These are phyloP conservation scores for Mrakia hoshinonis DNA, from an alignment of 768 basidiomycete genomes.

Conservation along the genomic window DNA sequence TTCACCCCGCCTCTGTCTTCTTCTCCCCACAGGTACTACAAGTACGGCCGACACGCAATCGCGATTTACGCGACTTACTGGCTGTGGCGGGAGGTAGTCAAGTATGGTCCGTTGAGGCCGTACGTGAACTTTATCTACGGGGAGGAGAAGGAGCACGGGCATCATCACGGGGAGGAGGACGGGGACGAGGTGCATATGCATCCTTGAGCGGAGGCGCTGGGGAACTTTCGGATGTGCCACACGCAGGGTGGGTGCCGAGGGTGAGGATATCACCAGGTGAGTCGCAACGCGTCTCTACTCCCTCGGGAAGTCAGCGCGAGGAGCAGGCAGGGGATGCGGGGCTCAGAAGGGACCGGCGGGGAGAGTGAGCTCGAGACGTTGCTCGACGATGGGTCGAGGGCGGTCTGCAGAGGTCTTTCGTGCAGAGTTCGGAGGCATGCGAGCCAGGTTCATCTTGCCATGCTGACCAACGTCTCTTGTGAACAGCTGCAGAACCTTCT, in stretches of 20 bases:
- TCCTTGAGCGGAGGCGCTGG: neutral
- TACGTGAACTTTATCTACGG: constrained; percentile 5
- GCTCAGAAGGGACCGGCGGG: too few species aligned
- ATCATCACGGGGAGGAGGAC: neutral
- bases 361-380: too few species aligned
- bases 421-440: too few species aligned
- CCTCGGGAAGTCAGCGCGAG: too few species aligned
- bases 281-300: too few species aligned
- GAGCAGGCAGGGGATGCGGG: too few species aligned
- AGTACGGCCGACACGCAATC: neutral
- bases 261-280: too few species aligned
- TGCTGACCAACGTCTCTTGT: too few species aligned
- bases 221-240: neutral
- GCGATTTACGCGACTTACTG: neutral
- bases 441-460: too few species aligned
- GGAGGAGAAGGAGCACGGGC: neutral
- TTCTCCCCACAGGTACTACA: neutral
- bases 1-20: neutral
- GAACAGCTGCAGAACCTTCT: too few species aligned
- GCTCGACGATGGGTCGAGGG: too few species aligned
- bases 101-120: constrained; percentile 12
- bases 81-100: constrained; percentile 8
- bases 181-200: neutral
- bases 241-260: neutral
- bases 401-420: too few species aligned